Conservation (phyloP, 352 stramenopile genomes). For the Peronospora farinosa region DNA sequence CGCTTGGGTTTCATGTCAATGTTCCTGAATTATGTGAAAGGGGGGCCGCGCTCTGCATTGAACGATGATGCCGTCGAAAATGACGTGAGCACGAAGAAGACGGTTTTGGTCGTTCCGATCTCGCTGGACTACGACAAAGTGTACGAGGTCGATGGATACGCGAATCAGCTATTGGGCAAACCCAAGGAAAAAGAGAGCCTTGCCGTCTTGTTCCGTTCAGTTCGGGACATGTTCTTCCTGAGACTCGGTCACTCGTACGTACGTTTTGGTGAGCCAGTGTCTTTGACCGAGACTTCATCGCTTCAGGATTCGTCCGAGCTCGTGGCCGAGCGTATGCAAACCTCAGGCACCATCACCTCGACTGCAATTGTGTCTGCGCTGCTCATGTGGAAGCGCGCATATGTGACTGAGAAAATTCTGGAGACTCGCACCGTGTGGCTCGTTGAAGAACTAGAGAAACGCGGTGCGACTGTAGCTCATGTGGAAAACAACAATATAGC, state of each 20-base stretch:
- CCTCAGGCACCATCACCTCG: slow-evolving; percentile 63
- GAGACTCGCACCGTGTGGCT: slow-evolving; percentile 50
- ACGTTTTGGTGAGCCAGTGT: slow-evolving; percentile 66
- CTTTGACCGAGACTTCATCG: slow-evolving; percentile 42
- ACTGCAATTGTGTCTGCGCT: slow-evolving; percentile 66
- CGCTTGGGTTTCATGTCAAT: slow-evolving; percentile 69
- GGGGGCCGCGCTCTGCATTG: slow-evolving; percentile 2
- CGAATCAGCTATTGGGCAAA: slow-evolving; percentile 80
- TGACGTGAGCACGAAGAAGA: slow-evolving; percentile 30
- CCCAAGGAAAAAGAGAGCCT: slow-evolving; percentile 82
- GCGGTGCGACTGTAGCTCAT: slow-evolving; percentile 51
- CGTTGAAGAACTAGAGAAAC: slow-evolving; percentile 38
- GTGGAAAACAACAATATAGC: slow-evolving; percentile 46
- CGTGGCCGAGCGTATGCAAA: slow-evolving; percentile 69
- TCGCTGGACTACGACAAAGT: slow-evolving; percentile 88
- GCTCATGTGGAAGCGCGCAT: slow-evolving; percentile 72
- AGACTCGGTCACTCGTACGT: slow-evolving; percentile 82
- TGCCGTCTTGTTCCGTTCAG: slow-evolving; percentile 58
- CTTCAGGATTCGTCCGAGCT: slow-evolving; percentile 44
- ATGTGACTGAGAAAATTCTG: slow-evolving; percentile 58
- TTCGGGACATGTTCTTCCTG: slow-evolving; percentile 67
- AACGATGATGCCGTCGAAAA: slow-evolving; percentile 16
- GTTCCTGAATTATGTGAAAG: slow-evolving; percentile 56
- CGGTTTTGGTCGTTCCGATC: slow-evolving; percentile 75
- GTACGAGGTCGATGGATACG: slow-evolving; percentile 83